phyloP scores from a whole-genome alignment of 148 eudicot genomes.

The Pouteria glomerata region DNA sequence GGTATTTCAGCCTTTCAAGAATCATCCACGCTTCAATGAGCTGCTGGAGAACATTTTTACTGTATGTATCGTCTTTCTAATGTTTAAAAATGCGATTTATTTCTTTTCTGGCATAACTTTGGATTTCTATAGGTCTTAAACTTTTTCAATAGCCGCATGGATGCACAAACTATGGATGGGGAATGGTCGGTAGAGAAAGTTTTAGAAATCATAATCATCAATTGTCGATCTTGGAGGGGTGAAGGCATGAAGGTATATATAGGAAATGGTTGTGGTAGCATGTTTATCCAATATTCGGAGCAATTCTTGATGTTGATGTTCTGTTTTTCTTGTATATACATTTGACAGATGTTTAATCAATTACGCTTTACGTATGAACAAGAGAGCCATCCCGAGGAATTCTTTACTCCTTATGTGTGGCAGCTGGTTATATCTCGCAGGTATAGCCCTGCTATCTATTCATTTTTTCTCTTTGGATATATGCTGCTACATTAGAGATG shows the following conservation, averaged over 20 bases:
- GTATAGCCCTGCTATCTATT: constrained; percentile 26
- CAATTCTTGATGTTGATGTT: neutral
- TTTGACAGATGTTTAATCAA: constrained; percentile 72
- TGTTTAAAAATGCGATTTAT: neutral
- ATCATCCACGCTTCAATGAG: constrained; percentile 83
- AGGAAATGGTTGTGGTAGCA: neutral
- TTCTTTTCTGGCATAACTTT: neutral
- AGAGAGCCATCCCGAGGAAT: constrained; percentile 96
- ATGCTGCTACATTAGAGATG: neutral
- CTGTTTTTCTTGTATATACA: neutral
- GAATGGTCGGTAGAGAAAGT: constrained; percentile 99
- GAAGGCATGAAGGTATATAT: constrained; percentile 88
- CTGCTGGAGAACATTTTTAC: constrained; percentile 89
- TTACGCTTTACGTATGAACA: constrained; percentile 93
- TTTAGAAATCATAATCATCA: constrained; percentile 61
- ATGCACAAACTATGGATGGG: constrained; percentile 68
- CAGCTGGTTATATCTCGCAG: constrained; percentile 70
- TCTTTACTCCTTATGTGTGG: constrained; percentile 96
- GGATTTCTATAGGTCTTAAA: constrained; percentile 58
- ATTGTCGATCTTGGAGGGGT: constrained; percentile 90
- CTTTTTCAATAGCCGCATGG: constrained; percentile 88
- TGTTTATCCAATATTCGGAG: neutral
- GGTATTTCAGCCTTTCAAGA: constrained; percentile 85
- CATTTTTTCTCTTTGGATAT: neutral
- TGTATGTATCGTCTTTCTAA: constrained; percentile 43